Percentiles rank a stretch among this genome's conserved stretches.
Evolutionary conservation across 805 yeast genomes (phyloP).

Genomic region (Yamadazyma sp.): DNA sequence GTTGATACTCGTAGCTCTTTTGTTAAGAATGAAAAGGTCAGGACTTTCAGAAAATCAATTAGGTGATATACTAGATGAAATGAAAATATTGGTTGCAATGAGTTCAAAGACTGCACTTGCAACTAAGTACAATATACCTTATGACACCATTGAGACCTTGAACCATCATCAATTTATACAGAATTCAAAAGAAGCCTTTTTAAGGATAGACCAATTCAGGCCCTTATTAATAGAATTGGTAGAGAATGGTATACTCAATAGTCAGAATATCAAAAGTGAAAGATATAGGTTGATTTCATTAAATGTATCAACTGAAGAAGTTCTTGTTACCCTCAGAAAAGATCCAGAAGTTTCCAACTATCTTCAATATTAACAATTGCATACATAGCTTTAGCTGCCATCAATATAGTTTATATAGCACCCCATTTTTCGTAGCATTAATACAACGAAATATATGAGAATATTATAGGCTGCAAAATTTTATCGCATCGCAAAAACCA

Average conservation of each 20-base stretch:
- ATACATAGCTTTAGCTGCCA: no score
- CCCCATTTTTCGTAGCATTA: no score
- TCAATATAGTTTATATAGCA: no score
- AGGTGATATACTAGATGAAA: slow-evolving; percentile 79
- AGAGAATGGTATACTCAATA: slow-evolving; percentile 74
- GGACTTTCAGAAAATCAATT: slow-evolving; percentile 69
- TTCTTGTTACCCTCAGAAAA: slow-evolving; percentile 53
- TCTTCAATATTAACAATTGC: no score
- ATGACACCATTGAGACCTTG: no score
- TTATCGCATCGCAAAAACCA: slow-evolving; percentile 3
- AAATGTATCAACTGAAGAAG: slow-evolving; percentile 68
- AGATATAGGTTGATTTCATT: slow-evolving; percentile 62
- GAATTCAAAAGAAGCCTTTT: slow-evolving; percentile 23
- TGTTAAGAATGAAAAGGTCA: slow-evolving; percentile 61
- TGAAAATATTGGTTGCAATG: slow-evolving; percentile 49
- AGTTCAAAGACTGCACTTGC: no score
- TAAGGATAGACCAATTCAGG: slow-evolving; percentile 59
- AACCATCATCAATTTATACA: no score
- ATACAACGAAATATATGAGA: no score
- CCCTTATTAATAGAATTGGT: slow-evolving; percentile 64
- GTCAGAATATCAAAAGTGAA: slow-evolving; percentile 67
- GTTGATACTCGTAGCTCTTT: slow-evolving; percentile 64
- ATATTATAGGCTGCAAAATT: no score
- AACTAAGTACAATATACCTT: no score
- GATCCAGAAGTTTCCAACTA: slow-evolving; percentile 43